Evolutionary conservation across 176 grass and related monocot species (phyloP), one percentile per base, ranked within the genome.

Genomic region (Oryza glaberrima): DNA sequence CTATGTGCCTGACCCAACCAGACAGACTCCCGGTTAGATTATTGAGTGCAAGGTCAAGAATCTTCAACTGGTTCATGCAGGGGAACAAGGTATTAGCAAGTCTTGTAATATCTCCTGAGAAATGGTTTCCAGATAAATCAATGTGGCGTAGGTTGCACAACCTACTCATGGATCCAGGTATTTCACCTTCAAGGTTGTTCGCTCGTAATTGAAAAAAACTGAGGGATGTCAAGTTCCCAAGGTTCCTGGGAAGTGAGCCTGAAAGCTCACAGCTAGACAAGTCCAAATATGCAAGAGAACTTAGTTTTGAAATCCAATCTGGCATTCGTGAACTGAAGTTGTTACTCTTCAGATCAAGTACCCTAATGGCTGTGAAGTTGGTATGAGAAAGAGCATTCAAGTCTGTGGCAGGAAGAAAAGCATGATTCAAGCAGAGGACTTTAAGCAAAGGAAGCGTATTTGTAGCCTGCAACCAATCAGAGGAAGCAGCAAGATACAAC

Each of bases 211-310:
- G 44, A n/a, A 84, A 4, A 74, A 81, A 45, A 63, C 7, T 56
- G 46, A 84, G 81, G 11, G 81, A 93, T 65, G 54, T 69, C 73
- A 93, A 47, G 15, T 76, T 82, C 23, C 81, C 65, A 3, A 93
- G 30, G 13, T 72, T 64, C 41, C 44, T 13, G 0, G 91, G 65
- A 46, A 92, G 49, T n/a, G 0, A 32, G 13, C 67, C 88, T 28
- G 69, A 61, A 73, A 93, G 83, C 7, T 41, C 65, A 54, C 60
- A 84, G n/a, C 22, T 36, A 34, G n/a, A 34, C 20, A 90, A 46
- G 14, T 85, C 75, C 15, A 90, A 69, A 17, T 81, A 70, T 60
- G 76, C 84, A 58, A 93, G 81, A 1, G 35, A 22, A 6, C 69
- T 43, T 48, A 93, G 67, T 12, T 80, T 48, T 9, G n/a, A 71